phyloP scores from a whole-genome alignment of 1,139 yeast genomes.

The Pneumocystis wakefieldiae region DNA sequence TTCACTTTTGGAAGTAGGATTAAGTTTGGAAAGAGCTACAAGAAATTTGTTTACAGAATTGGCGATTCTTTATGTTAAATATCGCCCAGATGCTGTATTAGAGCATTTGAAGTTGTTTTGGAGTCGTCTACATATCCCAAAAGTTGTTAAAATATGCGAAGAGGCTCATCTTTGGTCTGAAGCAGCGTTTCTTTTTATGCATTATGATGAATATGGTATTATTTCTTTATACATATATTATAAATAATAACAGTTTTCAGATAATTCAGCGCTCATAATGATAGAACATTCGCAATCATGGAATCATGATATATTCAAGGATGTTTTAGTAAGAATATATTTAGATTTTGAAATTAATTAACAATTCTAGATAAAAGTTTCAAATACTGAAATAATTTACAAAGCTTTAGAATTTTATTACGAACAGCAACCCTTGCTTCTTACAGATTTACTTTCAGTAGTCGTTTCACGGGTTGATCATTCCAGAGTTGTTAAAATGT shows the following conservation, averaged over 20 bases:
- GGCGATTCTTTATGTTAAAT: constrained; percentile 79
- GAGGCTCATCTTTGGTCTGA: constrained; percentile 93
- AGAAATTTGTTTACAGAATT: constrained; percentile 99
- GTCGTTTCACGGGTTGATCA: constrained; percentile 86
- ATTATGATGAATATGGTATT: constrained; percentile 98
- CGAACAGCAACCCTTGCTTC: constrained; percentile 77
- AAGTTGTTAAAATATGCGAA: constrained; percentile 88
- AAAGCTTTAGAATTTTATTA: constrained; percentile 91
- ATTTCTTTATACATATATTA: constrained; percentile 98
- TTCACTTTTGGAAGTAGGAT: constrained; percentile 85
- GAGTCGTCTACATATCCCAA: constrained; percentile 96
- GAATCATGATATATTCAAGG: constrained; percentile 88
- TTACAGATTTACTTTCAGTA: constrained; percentile 72
- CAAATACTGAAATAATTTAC: constrained; percentile 91
- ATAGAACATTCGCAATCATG: not conserved
- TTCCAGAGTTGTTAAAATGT: constrained; percentile 88
- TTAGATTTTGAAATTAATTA: not conserved
- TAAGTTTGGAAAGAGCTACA: constrained; percentile 94
- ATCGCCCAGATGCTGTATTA: constrained; percentile 80
- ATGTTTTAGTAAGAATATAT: constrained; percentile 44
- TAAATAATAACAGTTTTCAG: constrained; percentile 53
- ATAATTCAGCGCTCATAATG: not conserved
- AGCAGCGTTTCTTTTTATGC: constrained; percentile 88
- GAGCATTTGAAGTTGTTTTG: constrained; percentile 95
- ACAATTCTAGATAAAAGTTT: constrained; percentile 40